phyloP scores from a whole-genome alignment of 129 eudicot genomes.

The Chrysanthemum seticuspe region DNA sequence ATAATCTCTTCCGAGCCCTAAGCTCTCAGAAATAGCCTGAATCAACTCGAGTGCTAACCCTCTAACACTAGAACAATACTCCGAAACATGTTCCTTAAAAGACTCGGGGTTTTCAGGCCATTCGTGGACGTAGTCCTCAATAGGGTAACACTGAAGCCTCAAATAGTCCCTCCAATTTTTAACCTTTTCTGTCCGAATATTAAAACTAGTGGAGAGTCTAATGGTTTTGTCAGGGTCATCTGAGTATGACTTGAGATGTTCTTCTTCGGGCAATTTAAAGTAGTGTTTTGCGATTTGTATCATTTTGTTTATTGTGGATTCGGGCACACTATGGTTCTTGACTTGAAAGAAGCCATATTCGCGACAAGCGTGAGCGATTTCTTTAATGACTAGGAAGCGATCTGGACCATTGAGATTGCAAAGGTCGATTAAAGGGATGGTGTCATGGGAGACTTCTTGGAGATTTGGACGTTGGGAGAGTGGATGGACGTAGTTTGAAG shows the following conservation, averaged over 20 bases:
- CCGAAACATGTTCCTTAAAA: slow-evolving; percentile 31
- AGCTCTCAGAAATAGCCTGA: slow-evolving; percentile 42
- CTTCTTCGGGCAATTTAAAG: slow-evolving; percentile 37
- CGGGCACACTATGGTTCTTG: slow-evolving; percentile 37
- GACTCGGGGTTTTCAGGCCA: slow-evolving; percentile 40
- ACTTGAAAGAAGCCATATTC: slow-evolving; percentile 47
- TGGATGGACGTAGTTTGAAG: slow-evolving; percentile 42
- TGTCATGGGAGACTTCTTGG: slow-evolving; percentile 12
- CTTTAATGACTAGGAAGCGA: slow-evolving; percentile 25
- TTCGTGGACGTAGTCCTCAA: slow-evolving; percentile 35
- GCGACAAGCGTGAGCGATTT: slow-evolving; percentile 38
- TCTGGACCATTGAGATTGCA: slow-evolving; percentile 19
- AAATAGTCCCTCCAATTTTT: slow-evolving; percentile 46
- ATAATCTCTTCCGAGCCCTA: slow-evolving; percentile 28
- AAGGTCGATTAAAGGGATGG: slow-evolving; percentile 39
- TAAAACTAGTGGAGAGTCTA: slow-evolving; percentile 46
- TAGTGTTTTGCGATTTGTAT: slow-evolving; percentile 29
- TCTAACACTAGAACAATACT: slow-evolving; percentile 36
- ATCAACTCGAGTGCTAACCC: slow-evolving; percentile 25
- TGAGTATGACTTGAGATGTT: slow-evolving; percentile 39
- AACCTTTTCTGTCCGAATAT: slow-evolving; percentile 39
- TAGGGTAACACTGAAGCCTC: slow-evolving; percentile 48
- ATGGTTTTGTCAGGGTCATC: slow-evolving; percentile 47
- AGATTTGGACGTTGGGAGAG: slow-evolving; percentile 50
- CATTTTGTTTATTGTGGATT: slow-evolving; percentile 30